Conservation (phyloP, 805 yeast species). For the Naumovozyma castellii region DNA sequence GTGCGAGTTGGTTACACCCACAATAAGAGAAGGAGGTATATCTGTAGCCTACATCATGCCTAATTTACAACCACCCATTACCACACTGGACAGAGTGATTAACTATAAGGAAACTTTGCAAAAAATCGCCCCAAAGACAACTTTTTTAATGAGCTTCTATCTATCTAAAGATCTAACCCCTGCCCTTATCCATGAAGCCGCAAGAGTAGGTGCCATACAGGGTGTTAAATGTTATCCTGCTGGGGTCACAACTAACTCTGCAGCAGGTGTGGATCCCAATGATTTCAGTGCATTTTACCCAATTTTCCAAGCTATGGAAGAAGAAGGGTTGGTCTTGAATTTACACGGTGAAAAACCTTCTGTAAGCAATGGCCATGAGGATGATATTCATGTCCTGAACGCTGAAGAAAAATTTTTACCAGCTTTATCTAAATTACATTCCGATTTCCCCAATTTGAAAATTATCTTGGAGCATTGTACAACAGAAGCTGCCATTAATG, state of each 20-base stretch:
- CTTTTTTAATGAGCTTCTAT: slow-evolving; percentile 86
- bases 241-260: slow-evolving; percentile 96
- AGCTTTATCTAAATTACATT: slow-evolving; percentile 67
- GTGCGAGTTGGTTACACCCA: slow-evolving; percentile 88
- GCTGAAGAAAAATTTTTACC: slow-evolving; percentile 93
- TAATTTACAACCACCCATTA: slow-evolving; percentile 84
- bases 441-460: slow-evolving; percentile 74
- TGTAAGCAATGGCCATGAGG: slow-evolving; percentile 34
- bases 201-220: slow-evolving; percentile 50
- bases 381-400: slow-evolving; percentile 78
- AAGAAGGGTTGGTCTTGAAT: slow-evolving; percentile 67
- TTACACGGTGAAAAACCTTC: slow-evolving; percentile 95
- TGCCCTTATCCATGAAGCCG: slow-evolving; percentile 73
- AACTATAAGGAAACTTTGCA: slow-evolving; percentile 60
- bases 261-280: slow-evolving; percentile 86
- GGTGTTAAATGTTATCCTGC: slow-evolving; percentile 98
- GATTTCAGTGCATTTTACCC: slow-evolving; percentile 87
- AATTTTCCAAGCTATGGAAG: slow-evolving; percentile 79
- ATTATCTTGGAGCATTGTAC: slow-evolving; percentile 94
- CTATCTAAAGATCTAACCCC: slow-evolving; percentile 75
- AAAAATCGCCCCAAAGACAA: slow-evolving; percentile 65
- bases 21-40: slow-evolving; percentile 82
- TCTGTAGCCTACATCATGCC: slow-evolving; percentile 95
- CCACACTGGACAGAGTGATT: slow-evolving; percentile 60
- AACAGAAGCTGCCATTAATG: slow-evolving; percentile 75